Base-by-base conservation (phyloP, 2,329 filamentous ascomycete species). In the Trichoderma sp. region DNA sequence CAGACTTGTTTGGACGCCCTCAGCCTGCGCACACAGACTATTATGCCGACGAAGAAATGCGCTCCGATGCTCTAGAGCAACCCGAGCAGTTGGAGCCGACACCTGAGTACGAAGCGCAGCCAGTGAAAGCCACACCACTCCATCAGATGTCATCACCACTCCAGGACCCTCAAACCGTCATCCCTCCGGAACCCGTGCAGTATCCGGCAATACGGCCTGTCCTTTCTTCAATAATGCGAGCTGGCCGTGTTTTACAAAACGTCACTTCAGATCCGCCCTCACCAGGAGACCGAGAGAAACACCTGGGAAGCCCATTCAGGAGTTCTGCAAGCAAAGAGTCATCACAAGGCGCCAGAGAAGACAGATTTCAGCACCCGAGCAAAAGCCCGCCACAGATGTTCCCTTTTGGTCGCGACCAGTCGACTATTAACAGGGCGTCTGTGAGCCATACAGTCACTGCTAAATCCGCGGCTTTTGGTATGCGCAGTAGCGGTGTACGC, bases 181-280 rank as follows among this genome's bases (percentile, higher is more conserved):
- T 79, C 8, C 74, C 72, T 20, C 78, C 77, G 6, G 80, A 82
- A 58, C 61, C 72, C 4, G 59, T 73, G 23, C 73, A 74, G 6
- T 79, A 80, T 13, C 79, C 78, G 50, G 78, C 77, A 2, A 72
- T 75, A 15, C 83, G 86, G 9, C 85, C 85, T 30, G 82, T 81
- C 6, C 80, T 90, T 0, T 89, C 87, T 6, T 87, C 88, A 2
- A 89, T 89, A 43, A 85, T 90, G n/a, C 83, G 87, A 59, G 88
- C 84, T 30, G 88, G 87, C 3, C 82, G 86, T 62, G 87, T 84
- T 34, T 78, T 90, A 15, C 88, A 89, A 75, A 87, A 84, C 71
- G 85, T 90, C 47, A 87, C 88, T 12, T 88, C 87, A 0, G 88
- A 89, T 73, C 86, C 86, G 8, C 86, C 87, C 0, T 89, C 88